Evolutionary conservation across 2,329 filamentous ascomycete genomes (phyloP), one percentile per base, ranked within the genome.

Genomic region (Apiospora hydei): DNA sequence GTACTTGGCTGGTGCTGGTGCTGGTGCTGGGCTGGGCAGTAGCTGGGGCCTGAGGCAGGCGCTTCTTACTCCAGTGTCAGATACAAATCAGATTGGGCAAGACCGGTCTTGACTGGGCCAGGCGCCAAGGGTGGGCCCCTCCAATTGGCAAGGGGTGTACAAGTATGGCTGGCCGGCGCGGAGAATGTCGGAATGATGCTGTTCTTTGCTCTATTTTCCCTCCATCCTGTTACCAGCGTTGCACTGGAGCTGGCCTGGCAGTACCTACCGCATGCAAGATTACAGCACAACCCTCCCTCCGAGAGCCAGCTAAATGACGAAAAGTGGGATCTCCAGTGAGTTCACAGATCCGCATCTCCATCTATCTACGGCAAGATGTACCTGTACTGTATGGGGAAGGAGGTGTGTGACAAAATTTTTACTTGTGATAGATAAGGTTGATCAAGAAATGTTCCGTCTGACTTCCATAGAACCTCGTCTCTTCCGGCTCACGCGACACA

Each of bases 321-420:
- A 64, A 64, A 64, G 57, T 64, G 57, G 57, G 34, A 41, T 64
- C 57, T 64, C 57, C 57, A 64, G 57, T 41, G 18, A 64, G 41
- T 64, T 64, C 57, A 64, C 34, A 64, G 57, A 64, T 64, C 57
- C 57, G 34, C 57, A 64, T 64, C 57, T 64, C 57, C 57, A 64
- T 64, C 57, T 64, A 64, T 64, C 57, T 64, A 64, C 30, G 34
- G 34, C 34, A 41, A 34, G 57, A 64, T 64, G 57, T 64, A 24
- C 57, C 57, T 64, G 57, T 64, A 64, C 57, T 61, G 34, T 64
- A 64, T 64, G 57, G 57, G 57, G 57, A 64, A 64, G 57, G 30
- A 34, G n/a, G 57, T 61, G 53, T 64, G 57, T 41, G 57, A 38
- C 57, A 18, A 64, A 64, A 64, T n/a, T 64, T 64, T 64, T 34